These are phyloP conservation scores for Pelargonium nanum DNA, from an alignment of 345 rosid genomes.

Conservation along the genomic window DNA sequence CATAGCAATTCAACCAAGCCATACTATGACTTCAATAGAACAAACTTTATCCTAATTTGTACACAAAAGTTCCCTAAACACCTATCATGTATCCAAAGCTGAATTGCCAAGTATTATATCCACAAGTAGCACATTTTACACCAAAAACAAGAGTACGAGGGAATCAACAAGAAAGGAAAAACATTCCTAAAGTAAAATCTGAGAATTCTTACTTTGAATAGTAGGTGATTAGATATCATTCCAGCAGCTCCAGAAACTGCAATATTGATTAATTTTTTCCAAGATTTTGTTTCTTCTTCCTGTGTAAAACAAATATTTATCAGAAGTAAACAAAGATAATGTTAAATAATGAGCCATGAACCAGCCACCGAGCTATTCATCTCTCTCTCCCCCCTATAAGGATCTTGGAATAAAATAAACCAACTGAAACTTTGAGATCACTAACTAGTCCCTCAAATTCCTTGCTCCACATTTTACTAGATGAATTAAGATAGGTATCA, in stretches of 20 bases:
- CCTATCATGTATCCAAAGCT: not conserved
- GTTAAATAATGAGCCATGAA: not conserved
- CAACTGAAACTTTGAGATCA: too few relatives aligned
- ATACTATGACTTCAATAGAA: not conserved
- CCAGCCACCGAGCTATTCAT: too few relatives aligned
- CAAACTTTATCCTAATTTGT: not conserved
- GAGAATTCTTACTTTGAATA: constrained; percentile 62
- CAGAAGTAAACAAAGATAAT: not conserved
- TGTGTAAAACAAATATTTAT: constrained; percentile 12
- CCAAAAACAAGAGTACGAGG: not conserved
- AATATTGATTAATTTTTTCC: constrained; percentile 73
- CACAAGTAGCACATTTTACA: not conserved
- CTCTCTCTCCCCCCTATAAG: too few relatives aligned
- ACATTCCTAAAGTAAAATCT: too few relatives aligned
- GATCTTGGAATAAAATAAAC: too few relatives aligned
- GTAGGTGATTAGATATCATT: constrained; percentile 93
- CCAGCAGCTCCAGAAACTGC: constrained; percentile 98
- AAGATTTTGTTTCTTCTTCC: constrained; percentile 90
- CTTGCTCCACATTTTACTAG: too few relatives aligned
- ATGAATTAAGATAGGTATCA: too few relatives aligned
- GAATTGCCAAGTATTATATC: not conserved
- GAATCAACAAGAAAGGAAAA: too few relatives aligned
- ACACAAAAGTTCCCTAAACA: not conserved
- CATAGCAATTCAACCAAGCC: not conserved
- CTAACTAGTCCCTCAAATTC: too few relatives aligned